Conservation (phyloP, 805 yeast genomes). For the Ogataea pignaliae region DNA sequence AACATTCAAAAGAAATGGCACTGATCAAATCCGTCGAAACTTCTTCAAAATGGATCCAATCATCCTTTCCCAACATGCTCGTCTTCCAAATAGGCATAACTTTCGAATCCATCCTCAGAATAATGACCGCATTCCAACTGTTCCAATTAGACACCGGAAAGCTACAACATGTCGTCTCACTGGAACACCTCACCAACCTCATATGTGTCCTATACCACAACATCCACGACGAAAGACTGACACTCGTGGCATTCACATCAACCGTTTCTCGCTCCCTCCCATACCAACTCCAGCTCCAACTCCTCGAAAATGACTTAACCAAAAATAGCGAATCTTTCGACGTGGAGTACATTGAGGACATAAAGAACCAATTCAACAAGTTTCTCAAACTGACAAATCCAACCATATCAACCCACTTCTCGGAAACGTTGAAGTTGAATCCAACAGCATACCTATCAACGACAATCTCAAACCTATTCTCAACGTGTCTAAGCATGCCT, state of each 20-base stretch:
- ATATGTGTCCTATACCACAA: slow-evolving; percentile 25
- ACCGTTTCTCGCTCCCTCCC: slow-evolving; percentile 27
- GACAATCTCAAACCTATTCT: slow-evolving; percentile 41
- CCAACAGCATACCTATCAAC: slow-evolving; percentile 41
- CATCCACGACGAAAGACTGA: slow-evolving; percentile 16
- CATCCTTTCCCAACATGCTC: slow-evolving; percentile 25
- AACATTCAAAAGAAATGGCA: slow-evolving; percentile 6
- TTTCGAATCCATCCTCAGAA: slow-evolving; percentile 26
- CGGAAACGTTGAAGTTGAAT: slow-evolving; percentile 32
- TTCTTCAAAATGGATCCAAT: slow-evolving; percentile 20
- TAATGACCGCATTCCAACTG: slow-evolving; percentile 19
- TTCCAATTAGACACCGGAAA: slow-evolving; percentile 8
- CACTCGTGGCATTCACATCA: slow-evolving; percentile 24
- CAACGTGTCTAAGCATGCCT: slow-evolving; percentile 43
- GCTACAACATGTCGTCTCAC: slow-evolving; percentile 8
- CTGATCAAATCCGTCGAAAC: slow-evolving; percentile 19
- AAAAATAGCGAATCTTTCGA: not conserved
- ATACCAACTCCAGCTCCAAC: slow-evolving; percentile 10
- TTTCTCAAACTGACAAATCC: slow-evolving; percentile 42
- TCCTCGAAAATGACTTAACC: slow-evolving; percentile 1
- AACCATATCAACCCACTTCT: slow-evolving; percentile 38
- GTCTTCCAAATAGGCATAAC: slow-evolving; percentile 27
- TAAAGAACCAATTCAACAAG: slow-evolving; percentile 42
- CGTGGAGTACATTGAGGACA: slow-evolving; percentile 31
- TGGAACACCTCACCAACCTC: slow-evolving; percentile 18